A percentile compares a stretch with the other conserved stretches of the same genome.
These are phyloP conservation scores for Sindora glabra DNA, from an alignment of 306 rosid genomes.

Conservation along the genomic window DNA sequence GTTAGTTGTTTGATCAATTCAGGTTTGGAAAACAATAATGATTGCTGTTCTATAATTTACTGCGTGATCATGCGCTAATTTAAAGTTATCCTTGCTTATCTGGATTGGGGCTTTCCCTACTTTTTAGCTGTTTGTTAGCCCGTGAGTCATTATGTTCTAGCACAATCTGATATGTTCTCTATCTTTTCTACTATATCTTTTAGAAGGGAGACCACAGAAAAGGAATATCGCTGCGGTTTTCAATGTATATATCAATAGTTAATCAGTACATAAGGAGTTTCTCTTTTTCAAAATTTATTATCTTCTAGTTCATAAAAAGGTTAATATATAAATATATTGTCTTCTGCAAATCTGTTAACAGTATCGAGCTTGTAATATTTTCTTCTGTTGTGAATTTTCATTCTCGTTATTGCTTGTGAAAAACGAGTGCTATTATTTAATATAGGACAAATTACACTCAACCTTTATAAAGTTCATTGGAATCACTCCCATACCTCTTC, in stretches of 20 bases:
- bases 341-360: not conserved
- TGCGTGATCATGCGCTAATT: not conserved
- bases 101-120: not conserved
- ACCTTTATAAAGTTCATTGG: too few relatives aligned
- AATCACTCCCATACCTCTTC: too few relatives aligned
- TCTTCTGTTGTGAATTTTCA: too few relatives aligned
- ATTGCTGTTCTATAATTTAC: not conserved
- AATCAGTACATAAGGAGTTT: not conserved
- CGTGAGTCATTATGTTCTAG: not conserved
- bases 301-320: too few relatives aligned
- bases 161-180: not conserved
- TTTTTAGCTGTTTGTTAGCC: not conserved
- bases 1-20: not conserved
- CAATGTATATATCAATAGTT: not conserved
- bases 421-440: too few relatives aligned
- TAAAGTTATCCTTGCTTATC: not conserved
- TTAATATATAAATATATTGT: not conserved
- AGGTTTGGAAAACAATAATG: not conserved
- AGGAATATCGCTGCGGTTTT: not conserved
- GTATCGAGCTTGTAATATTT: not conserved
- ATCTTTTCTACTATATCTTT: not conserved
- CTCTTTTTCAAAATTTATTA: not conserved
- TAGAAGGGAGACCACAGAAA: too few relatives aligned
- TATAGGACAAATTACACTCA: too few relatives aligned
- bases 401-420: not conserved